Evolutionary conservation across 2,329 filamentous ascomycete species (phyloP).

Genomic region (Beauveria brongniartii): DNA sequence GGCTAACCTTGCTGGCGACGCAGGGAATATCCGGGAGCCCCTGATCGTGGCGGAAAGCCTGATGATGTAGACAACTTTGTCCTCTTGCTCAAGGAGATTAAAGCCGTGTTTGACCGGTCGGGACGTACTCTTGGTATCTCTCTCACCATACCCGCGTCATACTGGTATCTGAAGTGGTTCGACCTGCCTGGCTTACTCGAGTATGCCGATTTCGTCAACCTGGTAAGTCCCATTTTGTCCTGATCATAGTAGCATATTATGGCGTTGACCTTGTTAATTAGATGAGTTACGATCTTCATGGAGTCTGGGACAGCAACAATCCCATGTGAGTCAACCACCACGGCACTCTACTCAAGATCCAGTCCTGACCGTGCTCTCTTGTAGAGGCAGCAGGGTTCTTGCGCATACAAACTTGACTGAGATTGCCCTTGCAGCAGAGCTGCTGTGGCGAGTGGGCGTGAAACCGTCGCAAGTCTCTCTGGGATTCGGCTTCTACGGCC

Average conservation of each 20-base stretch:
- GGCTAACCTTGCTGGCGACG: background rate
- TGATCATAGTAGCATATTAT: too few species aligned
- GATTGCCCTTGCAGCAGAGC: conserved; percentile 31
- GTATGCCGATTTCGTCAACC: too few species aligned
- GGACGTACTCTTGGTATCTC: conserved; percentile 15
- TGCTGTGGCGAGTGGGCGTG: conserved; percentile 37
- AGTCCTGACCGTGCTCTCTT: too few species aligned
- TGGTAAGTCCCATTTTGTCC: too few species aligned
- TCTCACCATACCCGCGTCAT: conserved; percentile 19
- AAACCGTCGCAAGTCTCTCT: conserved; percentile 31
- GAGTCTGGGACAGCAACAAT: conserved; percentile 29
- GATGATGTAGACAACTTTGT: conserved; percentile 18
- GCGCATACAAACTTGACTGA: conserved; percentile 40
- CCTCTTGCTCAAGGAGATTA: conserved; percentile 14
- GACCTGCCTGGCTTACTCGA: conserved; percentile 14
- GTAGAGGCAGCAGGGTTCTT: conserved; percentile 22
- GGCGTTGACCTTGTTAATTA: too few species aligned
- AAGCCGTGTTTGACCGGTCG: background rate
- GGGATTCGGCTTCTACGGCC: conserved; percentile 35
- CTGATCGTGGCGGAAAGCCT: conserved; percentile 16
- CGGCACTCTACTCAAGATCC: too few species aligned
- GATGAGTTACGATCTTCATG: conserved; percentile 36
- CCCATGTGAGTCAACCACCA: conserved; percentile 15
- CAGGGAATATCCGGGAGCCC: conserved; percentile 13
- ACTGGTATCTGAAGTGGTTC: conserved; percentile 23